These are phyloP conservation scores for Kuraishia hungarica DNA, from an alignment of 805 yeast species.

Conservation along the genomic window DNA sequence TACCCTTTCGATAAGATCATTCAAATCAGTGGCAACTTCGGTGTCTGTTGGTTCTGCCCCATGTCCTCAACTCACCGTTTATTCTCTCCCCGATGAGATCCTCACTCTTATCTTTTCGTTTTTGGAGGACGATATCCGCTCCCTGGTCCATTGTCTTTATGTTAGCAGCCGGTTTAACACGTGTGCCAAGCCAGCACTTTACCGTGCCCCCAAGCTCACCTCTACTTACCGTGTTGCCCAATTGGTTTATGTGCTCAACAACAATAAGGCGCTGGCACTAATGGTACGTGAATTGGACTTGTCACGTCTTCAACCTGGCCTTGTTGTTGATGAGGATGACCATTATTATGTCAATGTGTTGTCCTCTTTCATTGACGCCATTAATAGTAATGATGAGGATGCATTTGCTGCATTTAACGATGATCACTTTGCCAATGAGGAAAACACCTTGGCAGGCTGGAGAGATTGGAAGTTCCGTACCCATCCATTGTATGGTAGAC, in stretches of 20 bases:
- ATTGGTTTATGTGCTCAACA: conserved; percentile 59
- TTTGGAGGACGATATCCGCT: conserved; percentile 26
- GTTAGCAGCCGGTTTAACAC: conserved; percentile 42
- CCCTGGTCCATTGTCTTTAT: conserved; percentile 37
- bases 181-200: conserved; percentile 46
- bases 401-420: not conserved
- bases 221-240: conserved; percentile 79
- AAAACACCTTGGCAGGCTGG: conserved; percentile 67
- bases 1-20: conserved; percentile 28
- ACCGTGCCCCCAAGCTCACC: conserved; percentile 43
- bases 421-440: conserved; percentile 1
- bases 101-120: conserved; percentile 25
- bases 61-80: conserved; percentile 13
- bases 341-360: conserved; percentile 6
- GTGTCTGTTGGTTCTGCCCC: not conserved
- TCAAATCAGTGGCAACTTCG: conserved; percentile 17
- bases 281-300: conserved; percentile 53
- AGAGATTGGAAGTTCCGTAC: conserved; percentile 81
- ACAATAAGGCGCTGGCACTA: conserved; percentile 44
- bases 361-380: conserved; percentile 4
- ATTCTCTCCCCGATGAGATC: conserved; percentile 35
- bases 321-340: conserved; percentile 16
- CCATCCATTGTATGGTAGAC: conserved; percentile 51
- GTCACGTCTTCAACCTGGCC: conserved; percentile 36
- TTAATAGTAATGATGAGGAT: conserved; percentile 6